phyloP scores from a whole-genome alignment of 352 stramenopile species.

The Globisporangium canariense region DNA sequence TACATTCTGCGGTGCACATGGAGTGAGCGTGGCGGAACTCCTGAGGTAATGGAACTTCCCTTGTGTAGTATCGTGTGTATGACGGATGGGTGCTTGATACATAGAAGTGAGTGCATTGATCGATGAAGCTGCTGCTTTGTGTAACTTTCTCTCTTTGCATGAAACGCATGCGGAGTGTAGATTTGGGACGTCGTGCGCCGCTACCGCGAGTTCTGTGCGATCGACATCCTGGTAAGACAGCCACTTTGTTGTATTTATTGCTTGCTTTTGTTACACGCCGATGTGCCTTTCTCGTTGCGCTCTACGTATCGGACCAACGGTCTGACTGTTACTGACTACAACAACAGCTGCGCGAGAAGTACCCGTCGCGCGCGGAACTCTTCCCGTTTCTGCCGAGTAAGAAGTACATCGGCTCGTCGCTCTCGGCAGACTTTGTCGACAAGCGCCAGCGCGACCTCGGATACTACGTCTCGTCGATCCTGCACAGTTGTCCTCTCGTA shows the following conservation, averaged over 20 bases:
- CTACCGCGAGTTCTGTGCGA: constrained; percentile 83
- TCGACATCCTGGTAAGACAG: constrained; percentile 74
- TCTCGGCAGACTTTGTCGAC: constrained; percentile 84
- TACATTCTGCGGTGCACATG: constrained; percentile 82
- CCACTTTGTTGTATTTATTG: neutral
- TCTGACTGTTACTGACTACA: neutral
- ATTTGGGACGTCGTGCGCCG: constrained; percentile 80
- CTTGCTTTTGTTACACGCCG: no score
- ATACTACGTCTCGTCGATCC: constrained; percentile 83
- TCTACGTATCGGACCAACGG: neutral
- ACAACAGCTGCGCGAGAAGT: constrained; percentile 77
- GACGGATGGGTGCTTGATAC: neutral
- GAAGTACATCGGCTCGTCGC: constrained; percentile 84
- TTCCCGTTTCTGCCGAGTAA: constrained; percentile 84
- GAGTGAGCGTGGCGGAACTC: constrained; percentile 43
- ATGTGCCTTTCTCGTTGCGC: neutral
- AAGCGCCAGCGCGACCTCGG: constrained; percentile 84
- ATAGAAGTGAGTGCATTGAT: neutral
- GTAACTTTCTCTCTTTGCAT: neutral
- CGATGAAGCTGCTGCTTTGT: neutral
- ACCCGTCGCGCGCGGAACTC: constrained; percentile 62
- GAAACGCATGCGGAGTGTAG: constrained; percentile 21
- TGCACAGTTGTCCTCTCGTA: constrained; percentile 75
- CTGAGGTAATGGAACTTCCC: constrained; percentile 29
- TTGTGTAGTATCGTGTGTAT: neutral